Evolutionary conservation across 1,139 yeast genomes (phyloP).

Genomic region (Nadsonia starkeyi-henricii): DNA sequence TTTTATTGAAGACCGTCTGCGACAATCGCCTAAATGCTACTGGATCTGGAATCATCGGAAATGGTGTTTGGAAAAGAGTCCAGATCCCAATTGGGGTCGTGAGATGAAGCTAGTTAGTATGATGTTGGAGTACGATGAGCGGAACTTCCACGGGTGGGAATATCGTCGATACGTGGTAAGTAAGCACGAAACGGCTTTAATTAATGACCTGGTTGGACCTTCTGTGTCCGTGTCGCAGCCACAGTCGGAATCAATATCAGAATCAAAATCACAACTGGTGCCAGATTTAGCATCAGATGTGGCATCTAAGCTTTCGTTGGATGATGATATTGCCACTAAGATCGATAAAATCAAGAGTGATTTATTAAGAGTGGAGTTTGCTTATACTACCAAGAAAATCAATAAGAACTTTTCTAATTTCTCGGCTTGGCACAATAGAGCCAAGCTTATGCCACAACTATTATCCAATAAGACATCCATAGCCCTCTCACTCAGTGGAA

Average conservation of each 20-base stretch:
- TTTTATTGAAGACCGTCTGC: conserved; percentile 46
- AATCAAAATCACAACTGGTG: too few relatives aligned
- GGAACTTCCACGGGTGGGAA: conserved; percentile 95
- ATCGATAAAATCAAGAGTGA: conserved; percentile 10
- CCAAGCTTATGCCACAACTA: conserved; percentile 48
- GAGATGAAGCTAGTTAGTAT: conserved; percentile 61
- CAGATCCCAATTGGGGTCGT: conserved; percentile 45
- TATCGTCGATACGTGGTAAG: conserved; percentile 64
- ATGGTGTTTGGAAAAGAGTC: conserved; percentile 58
- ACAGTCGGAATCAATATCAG: too few relatives aligned
- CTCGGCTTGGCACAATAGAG: conserved; percentile 92
- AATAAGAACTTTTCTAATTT: conserved; percentile 78
- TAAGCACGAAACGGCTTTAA: conserved; percentile 30
- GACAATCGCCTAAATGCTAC: conserved; percentile 70
- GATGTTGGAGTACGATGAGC: conserved; percentile 54
- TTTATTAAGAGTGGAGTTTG: conserved; percentile 41
- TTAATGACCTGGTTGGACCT: conserved; percentile 9
- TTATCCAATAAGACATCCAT: conserved; percentile 16
- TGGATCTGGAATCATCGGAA: conserved; percentile 94
- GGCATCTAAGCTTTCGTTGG: too few relatives aligned
- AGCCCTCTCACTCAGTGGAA: neutral
- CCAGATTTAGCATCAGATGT: too few relatives aligned
- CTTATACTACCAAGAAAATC: conserved; percentile 65
- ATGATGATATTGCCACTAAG: too few relatives aligned
- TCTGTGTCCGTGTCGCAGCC: too few relatives aligned